Evolutionary conservation across 345 rosid genomes (phyloP), one percentile per base, ranked within the genome.

Genomic region (Salix dunnii): DNA sequence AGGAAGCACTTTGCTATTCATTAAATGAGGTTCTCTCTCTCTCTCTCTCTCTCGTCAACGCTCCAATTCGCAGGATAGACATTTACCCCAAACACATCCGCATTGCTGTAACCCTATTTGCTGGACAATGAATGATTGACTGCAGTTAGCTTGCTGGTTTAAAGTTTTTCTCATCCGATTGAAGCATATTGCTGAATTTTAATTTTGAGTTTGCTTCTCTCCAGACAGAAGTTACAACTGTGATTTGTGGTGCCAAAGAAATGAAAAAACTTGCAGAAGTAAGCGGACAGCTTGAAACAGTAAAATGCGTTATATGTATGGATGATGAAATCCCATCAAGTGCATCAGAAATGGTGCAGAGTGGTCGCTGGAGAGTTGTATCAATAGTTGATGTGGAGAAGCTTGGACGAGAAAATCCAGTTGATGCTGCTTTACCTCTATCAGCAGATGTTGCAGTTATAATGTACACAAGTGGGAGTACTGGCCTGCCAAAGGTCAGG

Each of bases 401-500:
- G 74, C 87, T 87, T 65, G 99, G 99, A 67, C 84, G 51, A 55
- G 92, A 89, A 87, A 94, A 89, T 78, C 88, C 94, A 14, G 82
- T 86, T 2, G 87, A 76, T 33, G 88, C 97, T n/a, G 91, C 84
- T 81, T 88, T 91, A 70, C 99, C 99, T 14, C 81, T 85, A 77
- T 61, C 94, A 72, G 86, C 89, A 76, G 99, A 96, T 83, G 81
- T 91, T 80, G 99, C 98, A 68, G 97, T 96, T 74, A 91, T 96
- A 77, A 94, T 96, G 99, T 96, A 94, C 80, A 96, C 99, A 70
- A 96, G 99, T 88, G 99, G 99, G 73, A 94, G 99, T 83, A 92
- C 98, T 77, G 97, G 99, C 36, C 79, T 94, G 88, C 98, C 98
- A 21, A 96, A 96, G 97, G 99, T 94, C 78, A 72, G 88, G 79